A percentile compares a stretch with the other conserved stretches of the same genome.
These are phyloP conservation scores for Aspergillus floridensis DNA, from an alignment of 2,329 filamentous ascomycete genomes.

Conservation along the genomic window DNA sequence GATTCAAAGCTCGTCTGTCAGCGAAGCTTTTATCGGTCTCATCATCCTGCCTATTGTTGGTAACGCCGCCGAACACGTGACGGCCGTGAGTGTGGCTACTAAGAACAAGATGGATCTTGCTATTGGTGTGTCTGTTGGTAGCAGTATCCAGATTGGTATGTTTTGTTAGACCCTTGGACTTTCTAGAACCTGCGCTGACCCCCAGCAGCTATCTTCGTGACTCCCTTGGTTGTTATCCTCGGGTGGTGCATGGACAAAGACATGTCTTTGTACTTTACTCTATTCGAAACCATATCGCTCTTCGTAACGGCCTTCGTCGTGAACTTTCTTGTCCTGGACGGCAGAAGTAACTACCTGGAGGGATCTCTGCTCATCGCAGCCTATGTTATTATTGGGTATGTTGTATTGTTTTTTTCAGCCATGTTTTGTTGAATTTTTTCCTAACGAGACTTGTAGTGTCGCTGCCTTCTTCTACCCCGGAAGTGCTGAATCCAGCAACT, in stretches of 20 bases:
- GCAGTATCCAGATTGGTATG: conserved; percentile 69
- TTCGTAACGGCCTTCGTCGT: conserved; percentile 82
- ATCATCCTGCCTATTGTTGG: conserved; percentile 78
- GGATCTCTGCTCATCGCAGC: conserved; percentile 72
- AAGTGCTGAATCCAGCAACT: conserved; percentile 25
- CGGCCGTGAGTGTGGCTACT: conserved; percentile 72
- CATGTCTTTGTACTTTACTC: conserved; percentile 64
- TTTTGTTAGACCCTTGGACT: not conserved
- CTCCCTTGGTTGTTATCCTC: conserved; percentile 71
- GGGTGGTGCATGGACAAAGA: conserved; percentile 74
- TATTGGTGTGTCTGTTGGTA: conserved; percentile 76
- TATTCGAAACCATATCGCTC: conserved; percentile 66
- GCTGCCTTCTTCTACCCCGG: conserved; percentile 44
- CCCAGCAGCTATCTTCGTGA: conserved; percentile 65
- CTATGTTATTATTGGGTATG: conserved; percentile 72
- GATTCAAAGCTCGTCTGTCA: conserved; percentile 59
- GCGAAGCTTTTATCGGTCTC: conserved; percentile 69
- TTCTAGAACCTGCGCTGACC: conserved; percentile 4
- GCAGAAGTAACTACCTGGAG: conserved; percentile 79
- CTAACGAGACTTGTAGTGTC: conserved; percentile 30
- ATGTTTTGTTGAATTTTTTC: not conserved
- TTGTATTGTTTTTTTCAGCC: not conserved
- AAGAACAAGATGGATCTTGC: conserved; percentile 86
- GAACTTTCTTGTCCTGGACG: conserved; percentile 82
- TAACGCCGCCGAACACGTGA: conserved; percentile 78